Base-by-base conservation (phyloP, 208 protist species). In the Trypanosoma cruzi region DNA sequence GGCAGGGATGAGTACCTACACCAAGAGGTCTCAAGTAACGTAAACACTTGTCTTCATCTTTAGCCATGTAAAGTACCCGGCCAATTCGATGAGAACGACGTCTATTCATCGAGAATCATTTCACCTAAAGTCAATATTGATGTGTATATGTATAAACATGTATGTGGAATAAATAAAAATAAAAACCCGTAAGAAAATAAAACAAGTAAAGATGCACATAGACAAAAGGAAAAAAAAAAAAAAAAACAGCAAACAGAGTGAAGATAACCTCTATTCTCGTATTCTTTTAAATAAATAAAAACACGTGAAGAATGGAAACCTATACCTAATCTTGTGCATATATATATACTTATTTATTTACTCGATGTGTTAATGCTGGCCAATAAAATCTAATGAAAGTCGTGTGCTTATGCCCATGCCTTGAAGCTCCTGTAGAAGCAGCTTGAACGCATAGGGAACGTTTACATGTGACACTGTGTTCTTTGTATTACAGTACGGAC, bases 401-500 rank as follows among this genome's bases (percentile, higher is more conserved):
- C 64, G 56, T 56, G 59, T 65, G 40, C 63, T 70, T 52, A 69
- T 76, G 29, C 71, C 52, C 71, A 69, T 71, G 20, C 96, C 93
- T 76, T 98, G 90, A 22, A 99, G 76, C 77, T 99, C 99, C 73
- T 99, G 99, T 81, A 99, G 99, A 20, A 99, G 87, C 3, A 99
- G 89, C 82, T 99, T 99, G 79, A 98, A 99, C 0, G 99, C 99
- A 73, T 99, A 99, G 0, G 99, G 99, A 37, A 99, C 98, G 75
- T 96, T 93, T 0, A 99, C 75, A 62, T 78, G 94, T 2, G 84
- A 85, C 0, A 96, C 88, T 18, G 89, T 79, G 0, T 75, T 68
- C 14, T 74, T 86, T 13, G 85, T 86, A 42, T 96, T 93, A 87
- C 98, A 99, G 69, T 96, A 98, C 37, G 98, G 84, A 77, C 98